These are phyloP conservation scores for Boletus smithii DNA, from an alignment of 1,284 basidiomycete species.

Conservation along the genomic window DNA sequence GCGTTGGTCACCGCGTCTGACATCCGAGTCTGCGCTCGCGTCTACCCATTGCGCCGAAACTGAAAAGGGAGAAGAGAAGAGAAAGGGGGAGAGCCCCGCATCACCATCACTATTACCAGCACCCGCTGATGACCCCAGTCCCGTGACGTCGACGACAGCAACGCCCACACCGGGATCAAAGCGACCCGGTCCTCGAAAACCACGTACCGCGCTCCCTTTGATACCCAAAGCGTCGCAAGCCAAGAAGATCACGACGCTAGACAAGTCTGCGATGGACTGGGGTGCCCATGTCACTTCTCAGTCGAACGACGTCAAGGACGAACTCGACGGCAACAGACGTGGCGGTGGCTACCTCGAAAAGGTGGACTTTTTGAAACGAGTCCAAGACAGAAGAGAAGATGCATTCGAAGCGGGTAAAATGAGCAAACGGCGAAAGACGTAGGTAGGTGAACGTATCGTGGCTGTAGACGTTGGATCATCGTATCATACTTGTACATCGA, in stretches of 20 bases:
- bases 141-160: conserved; percentile 19
- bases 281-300: conserved; percentile 54
- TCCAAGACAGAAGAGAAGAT: conserved; percentile 66
- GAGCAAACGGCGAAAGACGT: conserved; percentile 53
- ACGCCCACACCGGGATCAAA: conserved; percentile 29
- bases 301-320: conserved; percentile 51
- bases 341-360: conserved; percentile 79
- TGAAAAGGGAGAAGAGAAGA: neutral
- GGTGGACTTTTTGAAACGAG: conserved; percentile 73
- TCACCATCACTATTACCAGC: too few species aligned
- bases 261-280: conserved; percentile 85
- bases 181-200: conserved; percentile 62
- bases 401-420: conserved; percentile 53
- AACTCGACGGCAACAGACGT: conserved; percentile 67
- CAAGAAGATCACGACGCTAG: conserved; percentile 75
- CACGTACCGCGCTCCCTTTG: conserved; percentile 51
- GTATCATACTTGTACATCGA: conserved; percentile 15
- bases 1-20: conserved; percentile 33
- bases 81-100: neutral
- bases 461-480: too few species aligned
- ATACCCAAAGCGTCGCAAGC: conserved; percentile 51
- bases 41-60: conserved; percentile 1
- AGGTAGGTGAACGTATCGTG: conserved; percentile 2
- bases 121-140: conserved; percentile 9
- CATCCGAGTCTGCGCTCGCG: conserved; percentile 7